These are phyloP conservation scores for Colletotrichum sp. DNA, from an alignment of 2,329 filamentous ascomycete genomes.

Conservation along the genomic window DNA sequence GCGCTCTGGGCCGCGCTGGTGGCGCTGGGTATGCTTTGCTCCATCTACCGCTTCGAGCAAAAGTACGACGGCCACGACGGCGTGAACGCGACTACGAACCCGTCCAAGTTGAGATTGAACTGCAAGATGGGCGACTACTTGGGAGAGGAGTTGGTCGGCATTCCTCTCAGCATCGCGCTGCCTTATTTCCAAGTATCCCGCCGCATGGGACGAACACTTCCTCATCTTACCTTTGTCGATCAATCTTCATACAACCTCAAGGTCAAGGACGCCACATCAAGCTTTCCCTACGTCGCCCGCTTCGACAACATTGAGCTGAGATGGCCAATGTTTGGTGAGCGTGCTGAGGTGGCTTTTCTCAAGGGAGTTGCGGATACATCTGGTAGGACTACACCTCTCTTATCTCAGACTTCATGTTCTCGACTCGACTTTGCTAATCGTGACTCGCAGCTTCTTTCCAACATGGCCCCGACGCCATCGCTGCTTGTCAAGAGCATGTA, in stretches of 20 bases:
- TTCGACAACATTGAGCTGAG: conserved; percentile 59
- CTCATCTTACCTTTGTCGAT: conserved; percentile 58
- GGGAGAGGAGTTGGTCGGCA: conserved; percentile 53
- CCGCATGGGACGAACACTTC: conserved; percentile 54
- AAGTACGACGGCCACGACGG: conserved; percentile 57
- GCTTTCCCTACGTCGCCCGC: conserved; percentile 53
- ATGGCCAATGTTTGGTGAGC: conserved; percentile 60
- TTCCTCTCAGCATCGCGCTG: conserved; percentile 53
- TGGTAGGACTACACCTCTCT: conserved; percentile 26
- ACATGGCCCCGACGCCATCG: conserved; percentile 55
- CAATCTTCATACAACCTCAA: conserved; percentile 59
- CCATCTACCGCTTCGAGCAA: conserved; percentile 58
- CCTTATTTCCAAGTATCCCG: conserved; percentile 56
- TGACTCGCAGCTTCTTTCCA: conserved; percentile 49
- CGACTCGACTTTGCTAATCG: not conserved
- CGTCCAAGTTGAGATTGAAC: conserved; percentile 35
- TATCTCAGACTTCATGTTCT: not conserved
- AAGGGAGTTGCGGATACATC: conserved; percentile 54
- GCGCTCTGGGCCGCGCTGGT: conserved; percentile 60
- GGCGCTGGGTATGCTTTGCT: conserved; percentile 56
- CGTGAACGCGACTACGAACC: conserved; percentile 38
- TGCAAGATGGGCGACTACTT: conserved; percentile 54
- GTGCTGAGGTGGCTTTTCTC: conserved; percentile 55
- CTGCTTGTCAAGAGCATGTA: conserved; percentile 57
- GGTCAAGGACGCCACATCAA: conserved; percentile 52